Conservation (phyloP, 208 protist genomes). For the Acanthamoeba culbertsoni region DNA sequence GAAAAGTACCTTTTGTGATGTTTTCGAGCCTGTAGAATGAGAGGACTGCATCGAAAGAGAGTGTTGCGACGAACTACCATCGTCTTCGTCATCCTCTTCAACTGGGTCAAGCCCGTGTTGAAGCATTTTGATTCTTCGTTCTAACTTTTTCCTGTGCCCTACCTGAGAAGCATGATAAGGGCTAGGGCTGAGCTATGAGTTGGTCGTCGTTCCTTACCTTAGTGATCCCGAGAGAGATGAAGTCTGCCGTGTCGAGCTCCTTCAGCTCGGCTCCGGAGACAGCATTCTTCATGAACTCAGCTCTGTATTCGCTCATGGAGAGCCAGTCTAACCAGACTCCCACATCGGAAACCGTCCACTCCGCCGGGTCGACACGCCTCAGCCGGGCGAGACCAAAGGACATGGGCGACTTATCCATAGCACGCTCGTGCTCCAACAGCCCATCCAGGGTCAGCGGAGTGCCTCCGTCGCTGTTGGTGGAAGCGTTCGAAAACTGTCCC, state of each 20-base stretch:
- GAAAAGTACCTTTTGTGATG: background rate
- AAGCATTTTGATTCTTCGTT: conserved; percentile 30
- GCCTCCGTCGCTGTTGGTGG: background rate
- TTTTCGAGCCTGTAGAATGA: background rate
- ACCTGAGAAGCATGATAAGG: background rate
- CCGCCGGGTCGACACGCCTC: background rate
- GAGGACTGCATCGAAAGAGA: background rate
- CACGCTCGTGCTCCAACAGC: conserved; percentile 28
- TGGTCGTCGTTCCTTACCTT: background rate
- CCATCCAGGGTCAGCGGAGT: conserved; percentile 4
- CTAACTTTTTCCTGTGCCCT: conserved; percentile 48
- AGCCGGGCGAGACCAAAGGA: background rate
- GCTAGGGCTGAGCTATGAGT: background rate
- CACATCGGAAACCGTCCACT: conserved; percentile 43
- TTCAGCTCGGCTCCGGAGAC: conserved; percentile 28
- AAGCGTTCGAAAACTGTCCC: conserved; percentile 40
- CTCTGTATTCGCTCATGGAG: conserved; percentile 20
- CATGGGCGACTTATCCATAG: background rate
- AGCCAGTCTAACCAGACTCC: conserved; percentile 53
- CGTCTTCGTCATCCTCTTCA: background rate
- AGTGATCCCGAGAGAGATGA: background rate
- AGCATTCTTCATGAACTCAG: conserved; percentile 62
- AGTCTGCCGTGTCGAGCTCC: conserved; percentile 44
- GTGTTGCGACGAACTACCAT: background rate
- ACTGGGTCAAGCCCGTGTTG: conserved; percentile 38